phyloP scores from a whole-genome alignment of 2,329 filamentous ascomycete species.

The Xylaria sp. region DNA sequence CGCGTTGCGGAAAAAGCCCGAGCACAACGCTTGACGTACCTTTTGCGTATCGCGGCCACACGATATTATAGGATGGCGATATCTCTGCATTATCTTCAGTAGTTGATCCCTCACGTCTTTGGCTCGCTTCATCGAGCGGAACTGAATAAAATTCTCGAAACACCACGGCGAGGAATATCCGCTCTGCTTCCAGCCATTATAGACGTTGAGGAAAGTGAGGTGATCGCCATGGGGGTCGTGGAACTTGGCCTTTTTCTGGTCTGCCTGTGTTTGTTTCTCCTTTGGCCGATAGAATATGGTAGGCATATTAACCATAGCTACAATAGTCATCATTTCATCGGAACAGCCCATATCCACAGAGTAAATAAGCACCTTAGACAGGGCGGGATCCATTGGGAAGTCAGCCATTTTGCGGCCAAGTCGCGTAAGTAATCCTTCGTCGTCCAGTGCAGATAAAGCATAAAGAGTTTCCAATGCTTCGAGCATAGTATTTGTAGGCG shows the following conservation, averaged over 20 bases:
- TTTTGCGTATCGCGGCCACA: conserved; percentile 89
- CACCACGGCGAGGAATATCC: conserved; percentile 91
- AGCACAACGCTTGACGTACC: conserved; percentile 88
- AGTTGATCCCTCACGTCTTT: conserved; percentile 94
- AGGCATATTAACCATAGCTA: conserved; percentile 90
- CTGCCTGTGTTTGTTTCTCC: conserved; percentile 95
- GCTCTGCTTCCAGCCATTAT: conserved; percentile 93
- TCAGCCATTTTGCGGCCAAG: conserved; percentile 97
- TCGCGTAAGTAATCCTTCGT: conserved; percentile 92
- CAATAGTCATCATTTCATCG: conserved; percentile 93
- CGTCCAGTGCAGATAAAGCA: conserved; percentile 88
- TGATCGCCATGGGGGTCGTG: conserved; percentile 96
- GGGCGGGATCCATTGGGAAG: conserved; percentile 94
- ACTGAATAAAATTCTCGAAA: conserved; percentile 97
- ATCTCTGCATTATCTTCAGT: conserved; percentile 91
- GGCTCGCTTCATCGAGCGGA: conserved; percentile 85
- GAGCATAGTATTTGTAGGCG: conserved; percentile 96
- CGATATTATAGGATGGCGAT: conserved; percentile 82
- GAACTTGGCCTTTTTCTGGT: conserved; percentile 98
- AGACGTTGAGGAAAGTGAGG: conserved; percentile 93
- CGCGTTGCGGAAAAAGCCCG: conserved; percentile 94
- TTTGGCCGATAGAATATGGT: conserved; percentile 95
- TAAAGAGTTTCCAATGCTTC: conserved; percentile 96
- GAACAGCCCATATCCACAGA: conserved; percentile 89
- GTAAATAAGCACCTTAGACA: conserved; percentile 90